phyloP scores from a whole-genome alignment of 2,329 filamentous ascomycete species.

The Colletotrichum agaves region DNA sequence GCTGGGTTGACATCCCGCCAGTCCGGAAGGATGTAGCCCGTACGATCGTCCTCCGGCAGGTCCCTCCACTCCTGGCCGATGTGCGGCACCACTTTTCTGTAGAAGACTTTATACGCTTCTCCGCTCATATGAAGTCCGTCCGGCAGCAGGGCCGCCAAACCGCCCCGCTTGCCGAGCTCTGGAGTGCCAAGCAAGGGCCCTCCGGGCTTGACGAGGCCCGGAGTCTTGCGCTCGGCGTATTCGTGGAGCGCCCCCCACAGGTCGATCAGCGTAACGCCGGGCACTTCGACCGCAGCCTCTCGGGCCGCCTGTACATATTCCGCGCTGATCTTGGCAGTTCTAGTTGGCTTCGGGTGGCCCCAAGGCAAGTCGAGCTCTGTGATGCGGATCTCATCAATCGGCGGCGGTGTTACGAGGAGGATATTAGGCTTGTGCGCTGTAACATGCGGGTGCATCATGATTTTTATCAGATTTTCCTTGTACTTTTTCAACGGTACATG shows the following conservation, averaged over 20 bases:
- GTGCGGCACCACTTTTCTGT: conserved; percentile 58
- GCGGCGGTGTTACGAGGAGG: conserved; percentile 84
- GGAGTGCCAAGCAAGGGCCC: conserved; percentile 61
- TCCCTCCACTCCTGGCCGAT: conserved; percentile 57
- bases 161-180: conserved; percentile 60
- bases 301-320: conserved; percentile 70
- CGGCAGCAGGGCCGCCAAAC: conserved; percentile 62
- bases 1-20: conserved; percentile 51
- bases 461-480: conserved; percentile 75
- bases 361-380: conserved; percentile 56
- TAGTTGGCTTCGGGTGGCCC: conserved; percentile 56
- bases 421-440: conserved; percentile 76
- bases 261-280: conserved; percentile 78
- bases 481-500: conserved; percentile 83
- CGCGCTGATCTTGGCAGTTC: conserved; percentile 60
- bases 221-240: conserved; percentile 69
- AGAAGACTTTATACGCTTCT: conserved; percentile 64
- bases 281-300: conserved; percentile 73
- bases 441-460: conserved; percentile 78
- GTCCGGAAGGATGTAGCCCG: conserved; percentile 58
- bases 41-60: conserved; percentile 48
- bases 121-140: conserved; percentile 69
- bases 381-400: conserved; percentile 79
- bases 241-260: conserved; percentile 84
- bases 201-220: conserved; percentile 61